These are phyloP conservation scores for Halenospora varia DNA, from an alignment of 495 filamentous ascomycete genomes.

Conservation along the genomic window DNA sequence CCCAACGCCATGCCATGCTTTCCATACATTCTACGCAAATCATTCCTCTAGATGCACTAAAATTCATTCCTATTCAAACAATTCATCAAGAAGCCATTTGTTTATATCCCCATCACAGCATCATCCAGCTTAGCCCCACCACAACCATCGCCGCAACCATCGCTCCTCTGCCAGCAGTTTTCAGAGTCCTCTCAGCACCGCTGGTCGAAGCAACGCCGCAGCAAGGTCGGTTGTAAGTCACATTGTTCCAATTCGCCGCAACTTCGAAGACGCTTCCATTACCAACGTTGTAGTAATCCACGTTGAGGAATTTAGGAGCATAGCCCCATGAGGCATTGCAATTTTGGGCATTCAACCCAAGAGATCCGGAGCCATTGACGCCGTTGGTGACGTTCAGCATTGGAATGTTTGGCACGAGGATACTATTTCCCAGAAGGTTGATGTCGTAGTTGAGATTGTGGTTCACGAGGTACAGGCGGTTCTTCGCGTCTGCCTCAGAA, in stretches of 20 bases:
- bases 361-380: slow-evolving; percentile 56
- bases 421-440: slow-evolving; percentile 35
- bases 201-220: slow-evolving; percentile 51
- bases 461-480: slow-evolving; percentile 80
- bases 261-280: slow-evolving; percentile 90
- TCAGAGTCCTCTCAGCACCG: neutral
- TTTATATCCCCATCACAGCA: slow-evolving; percentile 2
- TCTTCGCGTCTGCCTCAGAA: slow-evolving; percentile 24
- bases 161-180: slow-evolving; percentile 9
- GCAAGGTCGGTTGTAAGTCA: slow-evolving; percentile 72
- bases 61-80: neutral
- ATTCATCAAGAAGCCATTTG: neutral
- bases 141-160: slow-evolving; percentile 10
- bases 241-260: slow-evolving; percentile 79
- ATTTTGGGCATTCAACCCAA: slow-evolving; percentile 61
- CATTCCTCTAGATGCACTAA: neutral
- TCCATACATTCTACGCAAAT: neutral
- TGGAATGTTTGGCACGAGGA: slow-evolving; percentile 74
- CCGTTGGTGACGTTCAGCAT: slow-evolving; percentile 69
- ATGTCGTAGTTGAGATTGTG: slow-evolving; percentile 87
- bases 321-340: slow-evolving; percentile 68
- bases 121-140: slow-evolving; percentile 5
- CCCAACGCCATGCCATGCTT: neutral
- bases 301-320: slow-evolving; percentile 83
- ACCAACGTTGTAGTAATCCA: slow-evolving; percentile 85